Base-by-base conservation (phyloP, 495 filamentous ascomycete genomes). In the Penicillium riverlandense region DNA sequence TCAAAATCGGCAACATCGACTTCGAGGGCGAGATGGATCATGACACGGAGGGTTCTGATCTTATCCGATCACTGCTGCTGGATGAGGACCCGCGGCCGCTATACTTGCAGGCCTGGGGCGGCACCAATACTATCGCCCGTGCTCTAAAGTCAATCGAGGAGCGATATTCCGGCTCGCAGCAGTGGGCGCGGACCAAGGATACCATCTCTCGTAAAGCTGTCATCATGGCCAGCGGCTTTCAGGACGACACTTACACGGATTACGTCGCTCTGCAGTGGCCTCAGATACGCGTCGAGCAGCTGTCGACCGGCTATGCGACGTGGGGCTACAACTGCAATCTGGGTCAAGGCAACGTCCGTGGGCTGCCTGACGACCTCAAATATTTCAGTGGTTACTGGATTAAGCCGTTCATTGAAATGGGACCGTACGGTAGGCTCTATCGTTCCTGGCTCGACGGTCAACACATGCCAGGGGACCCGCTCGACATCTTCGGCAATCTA, bases 201-300 rank as follows among this genome's bases (percentile, higher is more conserved):
- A 51, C 58, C 29, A 65, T 72, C 36, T 66, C 62, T 7, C 63
- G 62, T 45, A 50, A 50, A 28, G 41, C 47, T 3, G 28, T 50
- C 41, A 50, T 50, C 6, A 27, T 50, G 47, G 47, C 47, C 7
- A 50, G 47, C 16, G 47, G 42, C 1, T 50, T 50, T 16, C 69
- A 71, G 48, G 69, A 72, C 45, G 54, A 69, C 40, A 62, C 64
- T 0, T 72, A 65, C 47, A 55, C 61, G 1, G 52, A 62, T 28
- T 70, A 67, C 48, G 63, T 70, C 27, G 47, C 67, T 31, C 61
- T 63, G 35, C 59, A 62, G 9, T 72, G 61, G 58, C 67, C 65
- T 29, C 49, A 60, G 12, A 67, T 70, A 16, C 41, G 47, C 0
- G 47, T 50, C 1, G 47, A 50, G 35, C 28, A 45, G 9, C 11